Base-by-base conservation (phyloP, 768 basidiomycete genomes). In the Tulasnella sp. region DNA sequence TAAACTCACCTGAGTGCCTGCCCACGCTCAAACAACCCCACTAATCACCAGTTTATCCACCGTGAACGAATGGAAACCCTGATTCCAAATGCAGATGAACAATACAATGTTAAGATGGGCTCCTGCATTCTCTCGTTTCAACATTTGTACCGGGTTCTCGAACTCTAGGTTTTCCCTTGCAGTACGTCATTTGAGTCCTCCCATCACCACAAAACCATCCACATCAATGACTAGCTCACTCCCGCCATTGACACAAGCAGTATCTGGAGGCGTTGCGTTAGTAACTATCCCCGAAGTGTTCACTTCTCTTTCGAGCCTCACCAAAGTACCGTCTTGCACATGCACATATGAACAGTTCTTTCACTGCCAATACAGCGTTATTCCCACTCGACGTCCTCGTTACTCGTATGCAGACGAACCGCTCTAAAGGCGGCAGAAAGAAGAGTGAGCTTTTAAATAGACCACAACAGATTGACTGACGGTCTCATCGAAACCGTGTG, bases 151-250 rank as follows among this genome's bases (percentile, higher is more conserved):
- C 41, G n/a, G 11, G 11, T 43, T 11, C 41, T 43, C 19, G 41
- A 43, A 19, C 41, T 19, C 41, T n/a, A n/a, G n/a, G n/a, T n/a
- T n/a, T n/a, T n/a, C n/a, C n/a, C n/a, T n/a, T n/a, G n/a, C n/a
- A n/a, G n/a, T n/a, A n/a, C n/a, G n/a, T n/a, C n/a, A n/a, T n/a
- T n/a, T n/a, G 41, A 11, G 10, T 43, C 41, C 41, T 43, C 41
- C 11, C 41, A 43, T 19, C 19, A 11, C 41, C 41, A 43, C 41
- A 19, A 43, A 43, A 10, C 41, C 41, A 43, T 43, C 41, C n/a
- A n/a, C n/a, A n/a, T n/a, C n/a, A n/a, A 82, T 82, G 80, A 79
- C 81, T 7, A 79, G 77, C 59, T 74, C 76, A 0, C 72, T 84
- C 1, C 80, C 81, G 2, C 82, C 82, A 3, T 70, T 82, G 12